A percentile compares a stretch with the other conserved stretches of the same genome.
phyloP scores from a whole-genome alignment of 2,329 filamentous ascomycete genomes.

The Neofusicoccum umdonicola region DNA sequence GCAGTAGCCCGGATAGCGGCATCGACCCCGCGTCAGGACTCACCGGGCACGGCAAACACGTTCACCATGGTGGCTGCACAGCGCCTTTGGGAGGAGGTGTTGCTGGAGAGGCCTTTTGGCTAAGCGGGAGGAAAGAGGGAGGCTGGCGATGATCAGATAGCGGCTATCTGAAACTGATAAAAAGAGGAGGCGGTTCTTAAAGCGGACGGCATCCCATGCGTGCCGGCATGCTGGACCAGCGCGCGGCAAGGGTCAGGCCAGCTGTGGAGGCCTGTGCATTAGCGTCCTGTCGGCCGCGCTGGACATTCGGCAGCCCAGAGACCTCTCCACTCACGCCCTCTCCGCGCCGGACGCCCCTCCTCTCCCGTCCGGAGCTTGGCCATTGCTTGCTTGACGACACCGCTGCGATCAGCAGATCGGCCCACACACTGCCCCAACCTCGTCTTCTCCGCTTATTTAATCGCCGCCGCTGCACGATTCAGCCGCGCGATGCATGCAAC shows the following conservation, averaged over 20 bases:
- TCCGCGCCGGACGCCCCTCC: too few species aligned
- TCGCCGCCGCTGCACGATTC: neutral
- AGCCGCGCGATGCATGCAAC: neutral
- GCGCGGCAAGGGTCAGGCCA: slow-evolving; percentile 7
- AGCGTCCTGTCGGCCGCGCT: neutral
- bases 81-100: slow-evolving; percentile 11
- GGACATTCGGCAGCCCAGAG: neutral
- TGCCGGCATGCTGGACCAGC: neutral
- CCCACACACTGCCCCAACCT: neutral
- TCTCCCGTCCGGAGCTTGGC: neutral
- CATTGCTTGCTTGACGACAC: neutral
- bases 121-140: neutral
- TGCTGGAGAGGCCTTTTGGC: slow-evolving; percentile 3
- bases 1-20: neutral
- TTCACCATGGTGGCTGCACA: slow-evolving; percentile 51
- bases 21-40: slow-evolving; percentile 16
- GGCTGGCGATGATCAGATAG: slow-evolving; percentile 5
- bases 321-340: neutral
- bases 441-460: neutral
- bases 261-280: slow-evolving; percentile 5
- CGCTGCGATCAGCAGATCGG: neutral
- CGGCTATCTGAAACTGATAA: neutral
- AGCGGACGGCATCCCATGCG: neutral
- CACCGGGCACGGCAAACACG: slow-evolving; percentile 70
- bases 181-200: slow-evolving; percentile 2